Evolutionary conservation across 192 early-diverging fungal species (phyloP).

Genomic region (Mortierella alpina): DNA sequence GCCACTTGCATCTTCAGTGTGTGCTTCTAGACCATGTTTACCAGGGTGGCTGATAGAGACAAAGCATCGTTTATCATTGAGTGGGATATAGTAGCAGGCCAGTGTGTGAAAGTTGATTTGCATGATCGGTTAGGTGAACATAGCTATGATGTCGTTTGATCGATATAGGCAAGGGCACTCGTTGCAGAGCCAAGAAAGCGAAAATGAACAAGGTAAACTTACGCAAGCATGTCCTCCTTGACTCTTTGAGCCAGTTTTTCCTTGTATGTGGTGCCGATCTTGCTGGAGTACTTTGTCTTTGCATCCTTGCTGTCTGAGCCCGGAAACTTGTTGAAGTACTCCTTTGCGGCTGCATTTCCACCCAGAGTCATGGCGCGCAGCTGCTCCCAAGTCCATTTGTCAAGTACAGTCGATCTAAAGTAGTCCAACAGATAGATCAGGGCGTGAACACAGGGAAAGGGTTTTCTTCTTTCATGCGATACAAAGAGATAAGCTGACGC

Average conservation of each 20-base stretch:
- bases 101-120: neutral
- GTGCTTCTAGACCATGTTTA: slow-evolving; percentile 25
- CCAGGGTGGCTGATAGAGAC: slow-evolving; percentile 30
- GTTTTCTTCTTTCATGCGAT: too few relatives aligned
- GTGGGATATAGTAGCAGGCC: neutral
- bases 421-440: too few relatives aligned
- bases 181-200: neutral
- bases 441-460: too few relatives aligned
- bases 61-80: neutral
- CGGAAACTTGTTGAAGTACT: slow-evolving; percentile 83
- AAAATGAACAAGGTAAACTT: slow-evolving; percentile 5
- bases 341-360: slow-evolving; percentile 86
- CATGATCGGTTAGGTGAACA: too few relatives aligned
- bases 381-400: slow-evolving; percentile 95
- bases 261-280: slow-evolving; percentile 83
- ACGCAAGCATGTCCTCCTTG: slow-evolving; percentile 74
- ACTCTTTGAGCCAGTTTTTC: slow-evolving; percentile 75
- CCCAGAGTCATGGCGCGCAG: slow-evolving; percentile 87
- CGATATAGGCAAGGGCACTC: neutral
- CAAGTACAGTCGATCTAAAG: slow-evolving; percentile 84
- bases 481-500: too few relatives aligned
- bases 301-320: slow-evolving; percentile 70
- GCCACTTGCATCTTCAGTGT: slow-evolving; percentile 7
- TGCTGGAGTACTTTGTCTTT: slow-evolving; percentile 83
- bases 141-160: too few relatives aligned